These are phyloP conservation scores for Barnettozyma sp. DNA, from an alignment of 805 yeast genomes.

Conservation along the genomic window DNA sequence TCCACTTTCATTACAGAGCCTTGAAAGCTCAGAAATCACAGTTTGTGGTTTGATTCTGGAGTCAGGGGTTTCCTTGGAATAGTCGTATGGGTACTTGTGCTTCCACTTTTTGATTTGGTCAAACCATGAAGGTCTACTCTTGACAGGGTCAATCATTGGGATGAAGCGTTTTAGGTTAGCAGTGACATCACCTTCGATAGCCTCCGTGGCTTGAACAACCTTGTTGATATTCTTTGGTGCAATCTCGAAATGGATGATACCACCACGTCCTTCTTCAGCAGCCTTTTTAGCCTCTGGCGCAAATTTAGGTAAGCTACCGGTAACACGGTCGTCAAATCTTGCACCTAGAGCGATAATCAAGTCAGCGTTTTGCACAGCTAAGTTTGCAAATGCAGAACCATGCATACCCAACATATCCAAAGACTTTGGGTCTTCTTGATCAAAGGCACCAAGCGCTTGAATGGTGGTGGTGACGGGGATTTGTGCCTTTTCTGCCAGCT, in stretches of 20 bases:
- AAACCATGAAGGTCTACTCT: slow-evolving; percentile 76
- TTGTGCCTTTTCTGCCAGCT: slow-evolving; percentile 81
- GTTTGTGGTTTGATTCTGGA: slow-evolving; percentile 90
- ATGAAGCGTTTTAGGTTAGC: slow-evolving; percentile 64
- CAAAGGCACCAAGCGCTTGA: slow-evolving; percentile 91
- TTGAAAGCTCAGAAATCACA: slow-evolving; percentile 68
- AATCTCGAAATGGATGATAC: slow-evolving; percentile 94
- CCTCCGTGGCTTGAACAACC: slow-evolving; percentile 93
- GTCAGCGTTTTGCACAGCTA: slow-evolving; percentile 92
- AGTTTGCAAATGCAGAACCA: slow-evolving; percentile 91
- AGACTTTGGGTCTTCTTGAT: slow-evolving; percentile 85
- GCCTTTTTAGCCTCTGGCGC: slow-evolving; percentile 93
- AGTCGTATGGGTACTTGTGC: slow-evolving; percentile 75
- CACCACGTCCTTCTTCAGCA: slow-evolving; percentile 84
- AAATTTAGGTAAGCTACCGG: slow-evolving; percentile 75
- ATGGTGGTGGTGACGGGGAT: slow-evolving; percentile 96
- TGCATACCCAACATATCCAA: slow-evolving; percentile 98
- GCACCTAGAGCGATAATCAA: slow-evolving; percentile 93
- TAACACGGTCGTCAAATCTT: slow-evolving; percentile 97
- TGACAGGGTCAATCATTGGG: slow-evolving; percentile 60
- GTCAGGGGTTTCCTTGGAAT: slow-evolving; percentile 73
- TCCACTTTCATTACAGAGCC: slow-evolving; percentile 53
- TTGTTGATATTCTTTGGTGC: slow-evolving; percentile 96
- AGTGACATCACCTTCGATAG: slow-evolving; percentile 94
- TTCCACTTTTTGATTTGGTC: slow-evolving; percentile 73